These are phyloP conservation scores for Trichoderma sp. DNA, from an alignment of 2,329 filamentous ascomycete species.

Conservation along the genomic window DNA sequence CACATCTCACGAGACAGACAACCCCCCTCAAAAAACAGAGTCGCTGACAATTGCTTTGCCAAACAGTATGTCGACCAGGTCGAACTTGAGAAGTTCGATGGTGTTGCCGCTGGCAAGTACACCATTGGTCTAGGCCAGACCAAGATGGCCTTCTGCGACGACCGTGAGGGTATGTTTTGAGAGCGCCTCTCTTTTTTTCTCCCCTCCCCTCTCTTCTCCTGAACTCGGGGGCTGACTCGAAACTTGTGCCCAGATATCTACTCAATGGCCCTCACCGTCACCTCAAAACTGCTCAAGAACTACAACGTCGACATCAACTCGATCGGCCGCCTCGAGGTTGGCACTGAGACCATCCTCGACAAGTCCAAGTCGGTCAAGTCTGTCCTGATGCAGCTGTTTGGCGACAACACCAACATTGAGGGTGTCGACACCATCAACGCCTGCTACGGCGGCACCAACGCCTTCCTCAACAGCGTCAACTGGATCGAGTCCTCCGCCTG, in stretches of 20 bases:
- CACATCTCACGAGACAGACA: slow-evolving; percentile 8
- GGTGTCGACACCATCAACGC: slow-evolving; percentile 81
- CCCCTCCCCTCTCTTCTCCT: slow-evolving; percentile 2
- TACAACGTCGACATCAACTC: slow-evolving; percentile 78
- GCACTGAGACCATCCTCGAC: slow-evolving; percentile 81
- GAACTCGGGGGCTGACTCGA: not conserved
- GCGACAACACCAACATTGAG: slow-evolving; percentile 80
- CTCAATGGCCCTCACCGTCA: slow-evolving; percentile 75
- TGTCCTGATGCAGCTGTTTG: slow-evolving; percentile 82
- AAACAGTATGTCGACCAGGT: slow-evolving; percentile 76
- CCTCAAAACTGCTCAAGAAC: slow-evolving; percentile 75
- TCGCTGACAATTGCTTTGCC: slow-evolving; percentile 5
- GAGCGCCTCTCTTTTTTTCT: slow-evolving; percentile 11
- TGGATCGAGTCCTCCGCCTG: slow-evolving; percentile 85
- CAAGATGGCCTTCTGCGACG: slow-evolving; percentile 90
- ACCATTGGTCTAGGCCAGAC: slow-evolving; percentile 89
- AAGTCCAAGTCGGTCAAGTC: slow-evolving; percentile 92
- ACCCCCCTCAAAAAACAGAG: not conserved
- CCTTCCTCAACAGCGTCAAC: slow-evolving; percentile 78
- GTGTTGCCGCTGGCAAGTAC: slow-evolving; percentile 78
- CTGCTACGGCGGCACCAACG: slow-evolving; percentile 84
- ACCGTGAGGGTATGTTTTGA: slow-evolving; percentile 70
- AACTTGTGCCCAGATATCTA: slow-evolving; percentile 72
- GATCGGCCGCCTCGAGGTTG: slow-evolving; percentile 78
- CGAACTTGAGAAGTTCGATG: slow-evolving; percentile 84